Conservation (phyloP, 805 yeast species). For the Candida sphagnicola region DNA sequence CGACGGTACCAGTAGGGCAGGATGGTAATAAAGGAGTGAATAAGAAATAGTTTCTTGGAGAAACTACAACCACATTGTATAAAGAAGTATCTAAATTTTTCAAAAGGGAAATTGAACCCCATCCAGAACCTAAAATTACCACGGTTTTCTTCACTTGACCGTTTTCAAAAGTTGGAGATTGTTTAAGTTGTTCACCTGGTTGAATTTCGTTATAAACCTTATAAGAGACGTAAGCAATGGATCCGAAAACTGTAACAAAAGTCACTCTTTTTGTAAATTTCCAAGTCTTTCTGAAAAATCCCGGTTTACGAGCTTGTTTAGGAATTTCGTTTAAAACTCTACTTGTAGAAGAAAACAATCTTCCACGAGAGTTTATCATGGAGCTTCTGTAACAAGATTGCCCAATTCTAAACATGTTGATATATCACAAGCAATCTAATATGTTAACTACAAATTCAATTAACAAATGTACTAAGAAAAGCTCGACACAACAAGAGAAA, state of each 20-base stretch:
- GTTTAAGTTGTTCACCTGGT: conserved; percentile 60
- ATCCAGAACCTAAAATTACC: conserved; percentile 84
- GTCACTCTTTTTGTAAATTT: conserved; percentile 46
- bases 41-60: conserved; percentile 92
- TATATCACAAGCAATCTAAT: too few species aligned
- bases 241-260: conserved; percentile 49
- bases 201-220: conserved; percentile 58
- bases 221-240: conserved; percentile 48
- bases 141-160: conserved; percentile 68
- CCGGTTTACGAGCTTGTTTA: conserved; percentile 12
- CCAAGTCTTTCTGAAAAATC: conserved; percentile 40
- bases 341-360: conserved; percentile 21
- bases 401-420: too few species aligned
- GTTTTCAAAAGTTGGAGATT: conserved; percentile 48
- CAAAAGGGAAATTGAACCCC: conserved; percentile 89
- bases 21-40: conserved; percentile 96
- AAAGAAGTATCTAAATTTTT: conserved; percentile 80
- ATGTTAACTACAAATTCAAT: too few species aligned
- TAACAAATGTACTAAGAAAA: too few species aligned
- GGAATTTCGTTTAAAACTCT: conserved; percentile 16
- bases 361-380: conserved; percentile 4
- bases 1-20: conserved; percentile 91
- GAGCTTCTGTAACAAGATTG: too few species aligned
- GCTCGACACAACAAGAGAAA: background rate
- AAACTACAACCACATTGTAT: conserved; percentile 84